Conservation (phyloP, 1,139 yeast genomes). For the Schwanniomyces etchellsii region DNA sequence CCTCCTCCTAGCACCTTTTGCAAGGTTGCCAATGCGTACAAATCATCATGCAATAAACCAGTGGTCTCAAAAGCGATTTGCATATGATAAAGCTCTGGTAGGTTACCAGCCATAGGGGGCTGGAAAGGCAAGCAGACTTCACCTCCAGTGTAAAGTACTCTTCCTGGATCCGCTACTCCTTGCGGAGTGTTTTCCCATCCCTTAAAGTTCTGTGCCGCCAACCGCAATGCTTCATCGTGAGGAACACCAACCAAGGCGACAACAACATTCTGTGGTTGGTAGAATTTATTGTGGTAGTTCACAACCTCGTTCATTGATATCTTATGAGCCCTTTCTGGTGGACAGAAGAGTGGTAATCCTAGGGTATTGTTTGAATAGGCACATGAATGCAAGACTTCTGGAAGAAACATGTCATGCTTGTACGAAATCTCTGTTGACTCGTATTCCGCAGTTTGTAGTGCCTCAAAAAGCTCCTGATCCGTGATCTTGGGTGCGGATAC, state of each 20-base stretch:
- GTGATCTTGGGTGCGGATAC: conserved; percentile 65
- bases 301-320: conserved; percentile 51
- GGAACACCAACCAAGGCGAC: conserved; percentile 86
- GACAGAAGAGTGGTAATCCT: conserved; percentile 84
- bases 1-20: conserved; percentile 97
- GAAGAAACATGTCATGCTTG: conserved; percentile 82
- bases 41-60: conserved; percentile 78
- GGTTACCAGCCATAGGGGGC: conserved; percentile 62
- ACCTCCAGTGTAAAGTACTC: conserved; percentile 74
- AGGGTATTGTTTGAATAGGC: conserved; percentile 72
- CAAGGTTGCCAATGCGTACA: conserved; percentile 84
- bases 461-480: conserved; percentile 68
- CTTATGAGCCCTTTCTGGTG: conserved; percentile 56
- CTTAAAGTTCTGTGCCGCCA: conserved; percentile 62
- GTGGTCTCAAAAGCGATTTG: conserved; percentile 88
- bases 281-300: conserved; percentile 62
- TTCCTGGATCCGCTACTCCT: conserved; percentile 30
- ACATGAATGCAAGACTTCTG: conserved; percentile 79
- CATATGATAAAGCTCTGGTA: conserved; percentile 80
- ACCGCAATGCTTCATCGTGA: conserved; percentile 61
- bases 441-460: conserved; percentile 68
- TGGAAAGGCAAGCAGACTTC: conserved; percentile 62
- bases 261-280: conserved; percentile 77
- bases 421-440: conserved; percentile 78
- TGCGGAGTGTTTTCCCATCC: conserved; percentile 40